Base-by-base conservation (phyloP, 805 yeast genomes). In the Ogataea neopini region DNA sequence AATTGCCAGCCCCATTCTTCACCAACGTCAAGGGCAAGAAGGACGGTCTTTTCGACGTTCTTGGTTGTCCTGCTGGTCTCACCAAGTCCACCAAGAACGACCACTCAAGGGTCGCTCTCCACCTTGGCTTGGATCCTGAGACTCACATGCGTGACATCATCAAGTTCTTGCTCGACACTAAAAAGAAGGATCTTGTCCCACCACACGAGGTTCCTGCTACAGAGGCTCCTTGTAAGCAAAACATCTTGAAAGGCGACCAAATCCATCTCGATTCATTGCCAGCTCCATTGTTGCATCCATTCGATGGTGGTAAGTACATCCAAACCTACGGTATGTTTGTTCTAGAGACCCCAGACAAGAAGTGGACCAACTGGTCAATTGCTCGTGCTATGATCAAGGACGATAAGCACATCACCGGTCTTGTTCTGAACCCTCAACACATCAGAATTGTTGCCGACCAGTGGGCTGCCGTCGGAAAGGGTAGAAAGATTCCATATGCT, bases 351-450 rank as follows among this genome's bases (percentile, higher is more conserved):
- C 65, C 67, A 3, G 66, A 62, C 44, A 51, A 50, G 29, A 36
- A 41, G 4, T 62, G 64, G 66, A 54, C 63, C 14, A 62, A 62
- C 40, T 62, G 66, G 67, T 59, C 63, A 10, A 59, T 62, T 48
- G 64, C 67, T 7, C 52, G 67, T 42, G 63, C 55, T 18, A 58
- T 60, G 65, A 43, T 62, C 26, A 15, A 39, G 22, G 62, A 49
- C 43, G 52, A 60, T 15, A 60, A 49, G 4, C 58, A 57, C 18
- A 40, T 62, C 29, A 51, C 62, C 14, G 67, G 67, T n/a, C 43
- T 59, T 22, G 65, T 62, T 26, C 42, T 58, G 13, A 53, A 45
- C 15, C 63, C 66, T 3, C 67, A 60, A 43, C 66, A 62, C 45
- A 62, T 62, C 11, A 41, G 55, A 33, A 52, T 45, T 18, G 58